These are phyloP conservation scores for Amesomyces nigricolor DNA, from an alignment of 2,329 filamentous ascomycete species.

Conservation along the genomic window DNA sequence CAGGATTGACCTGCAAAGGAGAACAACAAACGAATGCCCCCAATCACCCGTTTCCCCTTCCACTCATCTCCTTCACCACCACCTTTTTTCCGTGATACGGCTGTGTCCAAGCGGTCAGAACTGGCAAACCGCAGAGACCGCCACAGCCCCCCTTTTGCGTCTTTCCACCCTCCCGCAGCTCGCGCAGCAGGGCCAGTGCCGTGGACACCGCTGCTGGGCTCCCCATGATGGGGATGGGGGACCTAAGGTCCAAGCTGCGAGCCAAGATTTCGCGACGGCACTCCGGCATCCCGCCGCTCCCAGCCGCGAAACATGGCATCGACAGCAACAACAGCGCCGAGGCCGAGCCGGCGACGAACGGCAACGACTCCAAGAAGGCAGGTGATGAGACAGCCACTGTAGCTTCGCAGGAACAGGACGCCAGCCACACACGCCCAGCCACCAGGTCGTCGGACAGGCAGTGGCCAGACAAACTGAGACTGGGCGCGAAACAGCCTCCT, in stretches of 20 bases:
- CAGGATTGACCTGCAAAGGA: too few species aligned
- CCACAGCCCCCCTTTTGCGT: neutral
- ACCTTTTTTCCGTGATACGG: too few species aligned
- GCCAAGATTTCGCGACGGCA: constrained; percentile 42
- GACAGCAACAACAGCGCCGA: constrained; percentile 17
- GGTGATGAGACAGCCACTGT: constrained; percentile 6
- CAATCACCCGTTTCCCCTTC: too few species aligned
- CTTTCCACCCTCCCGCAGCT: too few species aligned
- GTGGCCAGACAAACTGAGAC: constrained; percentile 19
- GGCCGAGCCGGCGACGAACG: constrained; percentile 5
- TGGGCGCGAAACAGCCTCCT: constrained; percentile 15
- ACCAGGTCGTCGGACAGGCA: constrained; percentile 1
- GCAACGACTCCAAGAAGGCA: neutral
- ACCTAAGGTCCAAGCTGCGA: constrained; percentile 43
- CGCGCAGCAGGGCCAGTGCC: constrained; percentile 6
- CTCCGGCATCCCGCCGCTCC: constrained; percentile 35
- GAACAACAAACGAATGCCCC: too few species aligned
- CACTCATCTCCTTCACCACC: too few species aligned
- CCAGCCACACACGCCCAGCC: constrained; percentile 12
- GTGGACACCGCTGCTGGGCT: constrained; percentile 10
- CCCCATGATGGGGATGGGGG: constrained; percentile 42
- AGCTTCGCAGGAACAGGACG: neutral
- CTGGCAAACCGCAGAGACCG: neutral
- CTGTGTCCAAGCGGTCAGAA: neutral
- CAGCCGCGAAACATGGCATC: constrained; percentile 20